Evolutionary conservation across 805 yeast species (phyloP).

Genomic region (Suhomyces kilbournensis): DNA sequence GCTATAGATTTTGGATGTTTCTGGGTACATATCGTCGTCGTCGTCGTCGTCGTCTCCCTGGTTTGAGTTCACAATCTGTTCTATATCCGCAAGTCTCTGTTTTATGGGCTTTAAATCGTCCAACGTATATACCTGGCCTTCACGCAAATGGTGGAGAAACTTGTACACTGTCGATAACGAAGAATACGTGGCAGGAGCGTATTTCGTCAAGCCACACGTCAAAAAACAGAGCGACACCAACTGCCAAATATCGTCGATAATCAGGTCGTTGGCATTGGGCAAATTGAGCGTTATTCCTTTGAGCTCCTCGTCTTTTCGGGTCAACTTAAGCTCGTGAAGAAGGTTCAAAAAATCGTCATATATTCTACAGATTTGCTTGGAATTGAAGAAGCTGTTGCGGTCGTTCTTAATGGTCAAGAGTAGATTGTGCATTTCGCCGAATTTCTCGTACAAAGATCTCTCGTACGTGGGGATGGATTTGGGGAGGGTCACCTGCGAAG

Average conservation of each 20-base stretch:
- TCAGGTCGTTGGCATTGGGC: constrained; percentile 62
- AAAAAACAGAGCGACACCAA: constrained; percentile 80
- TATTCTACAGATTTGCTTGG: constrained; percentile 60
- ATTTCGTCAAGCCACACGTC: constrained; percentile 85
- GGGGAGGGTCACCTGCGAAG: constrained; percentile 1
- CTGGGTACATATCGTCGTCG: neutral
- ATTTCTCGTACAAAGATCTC: constrained; percentile 28
- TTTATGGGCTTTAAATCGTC: constrained; percentile 80
- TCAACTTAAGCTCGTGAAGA: constrained; percentile 50
- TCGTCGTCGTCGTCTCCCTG: constrained; percentile 10
- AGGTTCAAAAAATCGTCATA: constrained; percentile 57
- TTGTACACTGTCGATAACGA: constrained; percentile 84
- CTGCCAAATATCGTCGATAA: constrained; percentile 88
- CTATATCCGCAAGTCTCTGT: constrained; percentile 68
- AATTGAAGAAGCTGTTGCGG: constrained; percentile 60
- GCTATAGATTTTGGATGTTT: neutral
- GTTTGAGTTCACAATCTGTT: constrained; percentile 47
- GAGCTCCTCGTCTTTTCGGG: constrained; percentile 49
- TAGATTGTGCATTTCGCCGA: constrained; percentile 24
- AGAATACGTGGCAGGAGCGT: constrained; percentile 94
- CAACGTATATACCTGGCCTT: constrained; percentile 76
- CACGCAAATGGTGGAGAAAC: constrained; percentile 76
- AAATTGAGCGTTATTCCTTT: constrained; percentile 33
- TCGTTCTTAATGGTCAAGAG: constrained; percentile 52
- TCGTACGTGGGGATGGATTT: constrained; percentile 34